Percentiles rank a stretch among this genome's conserved stretches.
Conservation (phyloP, 2,329 filamentous ascomycete species). For the Pseudogymnoascus sp. region DNA sequence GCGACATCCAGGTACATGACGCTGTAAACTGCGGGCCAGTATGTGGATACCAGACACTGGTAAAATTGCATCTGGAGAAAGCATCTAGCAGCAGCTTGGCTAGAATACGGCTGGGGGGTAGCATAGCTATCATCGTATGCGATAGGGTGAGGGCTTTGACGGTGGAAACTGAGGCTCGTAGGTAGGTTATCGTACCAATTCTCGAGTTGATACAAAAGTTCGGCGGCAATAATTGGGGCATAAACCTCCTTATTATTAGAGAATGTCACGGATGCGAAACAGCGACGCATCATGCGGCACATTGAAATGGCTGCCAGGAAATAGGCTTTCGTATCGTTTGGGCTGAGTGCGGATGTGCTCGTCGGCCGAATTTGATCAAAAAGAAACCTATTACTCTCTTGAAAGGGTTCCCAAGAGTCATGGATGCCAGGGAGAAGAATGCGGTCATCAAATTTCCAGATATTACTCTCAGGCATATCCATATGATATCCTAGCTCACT, state of each 20-base stretch:
- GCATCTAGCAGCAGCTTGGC: background rate
- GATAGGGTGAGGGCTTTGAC: background rate
- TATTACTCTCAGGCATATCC: constrained; percentile 24
- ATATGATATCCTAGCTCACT: constrained; percentile 25
- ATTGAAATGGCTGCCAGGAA: constrained; percentile 31
- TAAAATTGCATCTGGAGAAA: constrained; percentile 25
- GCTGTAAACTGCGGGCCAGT: constrained; percentile 26
- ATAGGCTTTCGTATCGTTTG: constrained; percentile 18
- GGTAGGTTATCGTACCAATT: constrained; percentile 27
- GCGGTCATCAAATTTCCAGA: constrained; percentile 26
- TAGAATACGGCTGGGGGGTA: background rate
- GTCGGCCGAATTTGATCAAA: background rate
- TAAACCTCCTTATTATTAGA: constrained; percentile 19
- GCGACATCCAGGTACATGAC: constrained; percentile 9
- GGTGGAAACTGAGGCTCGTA: background rate
- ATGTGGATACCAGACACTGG: constrained; percentile 25
- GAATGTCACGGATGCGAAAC: constrained; percentile 22
- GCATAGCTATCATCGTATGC: background rate
- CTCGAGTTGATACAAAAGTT: constrained; percentile 30
- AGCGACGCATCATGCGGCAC: constrained; percentile 29
- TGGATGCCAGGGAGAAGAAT: constrained; percentile 22
- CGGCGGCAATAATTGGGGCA: constrained; percentile 26
- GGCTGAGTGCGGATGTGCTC: background rate
- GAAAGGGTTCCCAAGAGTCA: constrained; percentile 22
- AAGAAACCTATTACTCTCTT: constrained; percentile 6